These are phyloP conservation scores for Dryadomyces sulphureus DNA, from an alignment of 2,329 filamentous ascomycete species.

Conservation along the genomic window DNA sequence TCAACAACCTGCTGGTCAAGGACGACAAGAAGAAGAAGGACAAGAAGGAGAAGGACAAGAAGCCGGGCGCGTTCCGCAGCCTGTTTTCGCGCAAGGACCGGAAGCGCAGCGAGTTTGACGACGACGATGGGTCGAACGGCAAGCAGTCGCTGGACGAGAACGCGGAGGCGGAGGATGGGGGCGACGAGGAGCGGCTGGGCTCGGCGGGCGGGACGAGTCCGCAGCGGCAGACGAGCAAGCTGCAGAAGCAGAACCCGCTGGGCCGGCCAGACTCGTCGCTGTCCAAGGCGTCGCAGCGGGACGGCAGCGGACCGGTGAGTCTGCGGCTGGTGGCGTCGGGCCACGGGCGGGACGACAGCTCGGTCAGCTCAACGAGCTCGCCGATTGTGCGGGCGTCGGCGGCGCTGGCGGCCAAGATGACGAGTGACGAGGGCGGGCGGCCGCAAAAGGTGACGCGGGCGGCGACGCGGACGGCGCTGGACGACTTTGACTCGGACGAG, in stretches of 20 bases:
- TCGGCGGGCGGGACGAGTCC: conserved; percentile 34
- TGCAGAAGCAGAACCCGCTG: conserved; percentile 22
- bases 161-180: conserved; percentile 32
- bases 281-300: conserved; percentile 13
- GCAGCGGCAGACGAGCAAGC: conserved; percentile 48
- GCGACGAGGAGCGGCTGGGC: conserved; percentile 3
- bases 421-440: conserved; percentile 28
- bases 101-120: conserved; percentile 40
- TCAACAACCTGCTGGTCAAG: conserved; percentile 26
- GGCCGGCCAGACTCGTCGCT: conserved; percentile 24
- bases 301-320: conserved; percentile 15
- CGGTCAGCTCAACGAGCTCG: conserved; percentile 2
- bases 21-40: conserved; percentile 66
- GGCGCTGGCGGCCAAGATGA: conserved; percentile 26
- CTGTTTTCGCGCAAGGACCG: conserved; percentile 50
- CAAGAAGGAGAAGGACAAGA: conserved; percentile 55
- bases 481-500: conserved; percentile 54
- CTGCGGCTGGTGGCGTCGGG: neutral
- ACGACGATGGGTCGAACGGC: conserved; percentile 37
- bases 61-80: conserved; percentile 39
- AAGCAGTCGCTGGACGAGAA: conserved; percentile 13
- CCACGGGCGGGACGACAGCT: conserved; percentile 10
- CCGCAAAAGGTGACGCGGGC: conserved; percentile 43
- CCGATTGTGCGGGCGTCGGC: conserved; percentile 14
- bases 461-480: conserved; percentile 49